Evolutionary conservation across 1,139 yeast genomes (phyloP).

Genomic region (Scheffersomyces illinoinensis): DNA sequence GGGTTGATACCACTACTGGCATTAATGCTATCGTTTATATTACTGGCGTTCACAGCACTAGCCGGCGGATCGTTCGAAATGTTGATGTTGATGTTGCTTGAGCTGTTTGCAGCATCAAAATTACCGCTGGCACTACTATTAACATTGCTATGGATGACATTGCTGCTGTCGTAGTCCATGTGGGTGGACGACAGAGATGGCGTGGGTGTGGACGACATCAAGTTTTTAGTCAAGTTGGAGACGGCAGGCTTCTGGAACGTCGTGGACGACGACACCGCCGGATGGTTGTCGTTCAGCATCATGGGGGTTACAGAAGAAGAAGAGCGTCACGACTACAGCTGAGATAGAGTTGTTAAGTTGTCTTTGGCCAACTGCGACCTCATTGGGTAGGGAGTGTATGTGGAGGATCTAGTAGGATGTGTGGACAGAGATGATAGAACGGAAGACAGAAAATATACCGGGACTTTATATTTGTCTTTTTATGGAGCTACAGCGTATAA

Average conservation of each 20-base stretch:
- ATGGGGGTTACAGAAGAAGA: background rate
- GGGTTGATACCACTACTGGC: background rate
- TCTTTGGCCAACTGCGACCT: slow-evolving; percentile 8
- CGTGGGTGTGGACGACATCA: slow-evolving; percentile 18
- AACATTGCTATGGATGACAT: background rate
- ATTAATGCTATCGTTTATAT: background rate
- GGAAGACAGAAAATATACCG: background rate
- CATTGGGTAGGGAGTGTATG: slow-evolving; percentile 5
- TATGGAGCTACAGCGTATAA: background rate
- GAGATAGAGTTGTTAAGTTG: background rate
- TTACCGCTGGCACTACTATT: background rate
- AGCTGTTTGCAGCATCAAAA: background rate
- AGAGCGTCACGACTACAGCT: background rate
- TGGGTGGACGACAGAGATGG: slow-evolving; percentile 5
- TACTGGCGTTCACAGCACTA: no score
- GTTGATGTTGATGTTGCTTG: background rate
- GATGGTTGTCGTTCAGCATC: background rate
- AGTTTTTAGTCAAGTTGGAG: slow-evolving; percentile 43
- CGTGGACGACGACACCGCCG: background rate
- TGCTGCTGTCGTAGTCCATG: background rate
- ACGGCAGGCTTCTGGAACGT: slow-evolving; percentile 12
- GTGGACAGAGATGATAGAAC: background rate
- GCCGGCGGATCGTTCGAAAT: background rate
- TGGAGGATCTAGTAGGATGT: background rate
- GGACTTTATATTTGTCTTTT: background rate